Base-by-base conservation (phyloP, 768 basidiomycete species). In the Pulveroboletus ravenelii region DNA sequence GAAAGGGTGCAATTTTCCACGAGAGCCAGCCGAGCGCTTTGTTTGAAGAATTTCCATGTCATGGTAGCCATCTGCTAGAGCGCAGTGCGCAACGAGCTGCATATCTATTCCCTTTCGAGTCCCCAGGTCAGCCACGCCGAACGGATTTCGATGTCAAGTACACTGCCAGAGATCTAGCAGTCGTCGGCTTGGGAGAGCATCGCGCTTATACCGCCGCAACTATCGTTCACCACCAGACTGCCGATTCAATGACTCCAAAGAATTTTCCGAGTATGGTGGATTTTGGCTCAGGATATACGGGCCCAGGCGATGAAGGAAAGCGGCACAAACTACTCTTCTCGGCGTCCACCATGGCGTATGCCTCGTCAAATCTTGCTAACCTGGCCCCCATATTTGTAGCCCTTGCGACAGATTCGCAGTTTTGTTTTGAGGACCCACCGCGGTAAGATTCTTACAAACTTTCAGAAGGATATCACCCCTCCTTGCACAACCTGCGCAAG, bases 271-370 rank as follows among this genome's bases (percentile, higher is more conserved):
- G 10, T n/a, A 29, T 62, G 53, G 1, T 48, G 40, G 32, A 59
- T 31, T 56, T 6, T 73, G 68, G n/a, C n/a, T n/a, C n/a, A n/a
- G n/a, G n/a, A n/a, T n/a, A n/a, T n/a, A n/a, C n/a, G n/a, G n/a
- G n/a, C 41, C 59, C 7, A 13, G 29, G 38, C 25, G 14, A 47
- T 2, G 51, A 47, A 17, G 6, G 18, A 10, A 50, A 62, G 36
- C 55, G 54, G 47, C 59, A 29, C 15, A 57, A 52, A n/a, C 18
- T 74, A 10, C 42, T 61, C 10, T 72, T 72, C 20, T 58, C 61
- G 3, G 49, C 70, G n/a, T 50, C 67, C 15, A 54, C 66, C 3
- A 57, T 69, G 57, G 59, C 51, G 9, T 71, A n/a, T n/a, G n/a
- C n/a, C n/a, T n/a, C n/a, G n/a, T n/a, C n/a, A n/a, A n/a, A n/a